Evolutionary conservation across 768 basidiomycete genomes (phyloP), one percentile per base, ranked within the genome.

Genomic region (Lactifluus piperatus): DNA sequence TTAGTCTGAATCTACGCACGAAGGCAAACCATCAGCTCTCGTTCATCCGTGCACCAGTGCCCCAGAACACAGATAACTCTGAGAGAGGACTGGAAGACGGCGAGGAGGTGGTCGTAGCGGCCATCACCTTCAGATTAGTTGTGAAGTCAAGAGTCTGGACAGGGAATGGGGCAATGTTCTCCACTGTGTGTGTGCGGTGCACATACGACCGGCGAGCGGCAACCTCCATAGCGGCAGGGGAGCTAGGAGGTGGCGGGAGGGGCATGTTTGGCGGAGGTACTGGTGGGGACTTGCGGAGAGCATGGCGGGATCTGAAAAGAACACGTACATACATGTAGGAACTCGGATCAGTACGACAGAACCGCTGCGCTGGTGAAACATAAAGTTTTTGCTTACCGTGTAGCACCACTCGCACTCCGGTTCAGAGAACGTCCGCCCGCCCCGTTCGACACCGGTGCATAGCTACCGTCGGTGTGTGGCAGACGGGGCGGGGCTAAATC

Each of bases 251-350:
- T 1, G 56, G 43, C 13, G 63, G 61, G 5, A 62, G 58, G 6
- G 64, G 64, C 11, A 22, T 22, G 10, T 47, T 63, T n/a, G 64
- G 64, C 10, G 62, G 62, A 16, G 64, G 60, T 24, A 59, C 51
- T 5, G 64, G 29, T 29, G 64, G 56, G 10, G 62, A 58, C 43
- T 60, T 65, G 43, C 62, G 62, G 47, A 60, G 51, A 20, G 57
- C 50, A n/a, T 58, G 64, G 16, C 62, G 64, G 14, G 62, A 34
- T 32, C 63, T 64, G 18, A 30, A 27, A 41, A 48, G 6, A 1
- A 8, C 32, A 26, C 3, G 46, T 11, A 11, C 34, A 34, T 30
- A 9, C 13, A 34, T 6, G 52, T 26, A 22, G 16, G 1, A 5
- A 16, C 9, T 2, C 20, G 18, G 20, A 11, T 41, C 27, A 29